Evolutionary conservation across 192 early-diverging fungal species (phyloP).

Genomic region (Coemansia sp.): DNA sequence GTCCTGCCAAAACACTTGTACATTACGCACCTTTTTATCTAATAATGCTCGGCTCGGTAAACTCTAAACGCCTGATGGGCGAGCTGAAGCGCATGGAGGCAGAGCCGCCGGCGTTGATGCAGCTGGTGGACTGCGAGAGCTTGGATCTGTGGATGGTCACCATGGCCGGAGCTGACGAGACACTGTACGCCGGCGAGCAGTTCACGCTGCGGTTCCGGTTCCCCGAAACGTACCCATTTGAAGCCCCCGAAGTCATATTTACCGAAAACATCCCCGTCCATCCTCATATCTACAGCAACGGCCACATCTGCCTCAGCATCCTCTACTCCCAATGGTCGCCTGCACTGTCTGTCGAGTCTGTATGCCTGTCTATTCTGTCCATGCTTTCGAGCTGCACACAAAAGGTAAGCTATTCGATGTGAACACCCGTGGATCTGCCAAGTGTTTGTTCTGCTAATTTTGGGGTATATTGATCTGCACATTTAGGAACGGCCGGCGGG

Average conservation of each 20-base stretch:
- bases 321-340: slow-evolving; percentile 94
- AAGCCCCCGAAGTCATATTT: slow-evolving; percentile 74
- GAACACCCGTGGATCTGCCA: not conserved
- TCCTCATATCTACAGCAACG: slow-evolving; percentile 85
- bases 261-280: slow-evolving; percentile 65
- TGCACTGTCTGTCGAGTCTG: slow-evolving; percentile 79
- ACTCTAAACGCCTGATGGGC: slow-evolving; percentile 35
- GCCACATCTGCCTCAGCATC: slow-evolving; percentile 95
- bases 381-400: slow-evolving; percentile 88
- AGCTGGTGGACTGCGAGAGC: slow-evolving; percentile 12
- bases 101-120: slow-evolving; percentile 18
- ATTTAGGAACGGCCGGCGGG: slow-evolving; percentile 26
- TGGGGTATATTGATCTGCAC: not conserved
- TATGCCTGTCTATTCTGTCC: slow-evolving; percentile 88
- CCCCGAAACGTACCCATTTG: slow-evolving; percentile 69
- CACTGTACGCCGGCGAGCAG: slow-evolving; percentile 62
- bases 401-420: slow-evolving; percentile 55
- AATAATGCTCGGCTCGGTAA: slow-evolving; percentile 13
- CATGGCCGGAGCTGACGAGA: slow-evolving; percentile 66
- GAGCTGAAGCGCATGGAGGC: slow-evolving; percentile 27
- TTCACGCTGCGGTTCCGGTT: slow-evolving; percentile 67
- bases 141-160: slow-evolving; percentile 60
- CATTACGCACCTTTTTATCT: not conserved
- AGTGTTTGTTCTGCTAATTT: slow-evolving; percentile 22
- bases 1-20: not conserved